Evolutionary conservation across 495 filamentous ascomycete genomes (phyloP).

Genomic region (Penicillium fimorum): DNA sequence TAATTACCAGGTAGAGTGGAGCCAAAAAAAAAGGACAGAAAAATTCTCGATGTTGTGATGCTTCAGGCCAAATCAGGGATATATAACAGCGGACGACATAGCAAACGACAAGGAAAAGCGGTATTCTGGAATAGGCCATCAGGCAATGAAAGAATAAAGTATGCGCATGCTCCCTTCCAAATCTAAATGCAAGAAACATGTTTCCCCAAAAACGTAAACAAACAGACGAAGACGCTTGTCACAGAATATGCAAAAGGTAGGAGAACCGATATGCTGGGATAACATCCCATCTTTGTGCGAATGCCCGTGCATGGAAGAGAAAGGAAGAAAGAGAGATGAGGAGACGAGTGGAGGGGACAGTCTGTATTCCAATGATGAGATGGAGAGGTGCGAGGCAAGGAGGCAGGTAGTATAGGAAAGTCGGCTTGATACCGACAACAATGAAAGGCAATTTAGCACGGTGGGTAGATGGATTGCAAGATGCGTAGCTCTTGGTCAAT

Average conservation of each 20-base stretch:
- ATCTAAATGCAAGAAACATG: conserved; percentile 45
- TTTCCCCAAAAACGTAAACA: conserved; percentile 14
- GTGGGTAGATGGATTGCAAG: background rate
- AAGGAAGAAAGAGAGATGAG: conserved; percentile 12
- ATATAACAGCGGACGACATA: conserved; percentile 27
- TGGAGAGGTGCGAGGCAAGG: background rate
- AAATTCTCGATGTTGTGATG: conserved; percentile 23
- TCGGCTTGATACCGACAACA: background rate
- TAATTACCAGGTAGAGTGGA: conserved; percentile 5
- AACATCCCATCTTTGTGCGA: conserved; percentile 17
- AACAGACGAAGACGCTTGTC: conserved; percentile 35
- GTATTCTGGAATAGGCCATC: conserved; percentile 16
- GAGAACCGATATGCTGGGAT: conserved; percentile 24
- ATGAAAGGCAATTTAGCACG: conserved; percentile 2
- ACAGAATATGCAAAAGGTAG: conserved; percentile 41
- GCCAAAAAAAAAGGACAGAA: conserved; percentile 15
- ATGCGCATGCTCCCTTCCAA: conserved; percentile 40
- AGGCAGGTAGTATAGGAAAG: conserved; percentile 2
- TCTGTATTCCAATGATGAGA: background rate
- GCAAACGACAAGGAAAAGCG: conserved; percentile 13
- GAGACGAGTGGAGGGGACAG: background rate
- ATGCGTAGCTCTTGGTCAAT: background rate
- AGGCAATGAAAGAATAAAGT: conserved; percentile 23
- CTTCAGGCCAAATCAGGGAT: conserved; percentile 35
- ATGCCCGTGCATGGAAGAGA: conserved; percentile 16